These are phyloP conservation scores for Quercus agrifolia DNA, from an alignment of 306 rosid species.

Conservation along the genomic window DNA sequence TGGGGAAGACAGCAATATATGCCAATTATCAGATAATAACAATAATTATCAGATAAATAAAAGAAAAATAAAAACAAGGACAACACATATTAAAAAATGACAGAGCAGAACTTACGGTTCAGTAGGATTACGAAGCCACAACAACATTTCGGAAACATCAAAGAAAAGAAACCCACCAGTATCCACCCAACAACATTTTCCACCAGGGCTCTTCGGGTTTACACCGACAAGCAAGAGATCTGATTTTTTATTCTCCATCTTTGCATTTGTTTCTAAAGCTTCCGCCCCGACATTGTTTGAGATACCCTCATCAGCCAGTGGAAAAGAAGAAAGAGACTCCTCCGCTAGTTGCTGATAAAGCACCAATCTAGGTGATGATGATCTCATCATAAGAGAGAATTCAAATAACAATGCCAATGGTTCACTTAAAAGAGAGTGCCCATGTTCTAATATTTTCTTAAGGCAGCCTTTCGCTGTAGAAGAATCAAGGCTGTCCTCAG, in stretches of 20 bases:
- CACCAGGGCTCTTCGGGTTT: constrained; percentile 44
- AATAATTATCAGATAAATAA: not conserved
- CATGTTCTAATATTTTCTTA: constrained; percentile 45
- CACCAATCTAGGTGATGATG: constrained; percentile 81
- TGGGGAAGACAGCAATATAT: not conserved
- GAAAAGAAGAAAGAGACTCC: constrained; percentile 82
- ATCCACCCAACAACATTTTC: constrained; percentile 93
- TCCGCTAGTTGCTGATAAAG: constrained; percentile 78
- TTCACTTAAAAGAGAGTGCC: constrained; percentile 51
- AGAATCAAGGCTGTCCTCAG: constrained; percentile 35
- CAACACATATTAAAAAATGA: not conserved
- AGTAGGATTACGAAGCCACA: constrained; percentile 49
- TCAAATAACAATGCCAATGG: constrained; percentile 77
- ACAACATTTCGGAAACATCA: constrained; percentile 44
- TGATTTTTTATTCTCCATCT: constrained; percentile 24
- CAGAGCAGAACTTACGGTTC: constrained; percentile 42
- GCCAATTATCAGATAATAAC: not conserved
- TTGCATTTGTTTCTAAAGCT: constrained; percentile 21
- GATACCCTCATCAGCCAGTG: constrained; percentile 49
- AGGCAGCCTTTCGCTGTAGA: constrained; percentile 65
- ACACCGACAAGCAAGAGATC: constrained; percentile 47
- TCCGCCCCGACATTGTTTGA: constrained; percentile 31
- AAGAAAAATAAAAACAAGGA: not conserved
- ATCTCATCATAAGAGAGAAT: constrained; percentile 79
- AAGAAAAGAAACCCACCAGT: constrained; percentile 65